A percentile compares a stretch with the other conserved stretches of the same genome.
phyloP scores from a whole-genome alignment of 495 filamentous ascomycete species.

The Sordaria brevicollis region DNA sequence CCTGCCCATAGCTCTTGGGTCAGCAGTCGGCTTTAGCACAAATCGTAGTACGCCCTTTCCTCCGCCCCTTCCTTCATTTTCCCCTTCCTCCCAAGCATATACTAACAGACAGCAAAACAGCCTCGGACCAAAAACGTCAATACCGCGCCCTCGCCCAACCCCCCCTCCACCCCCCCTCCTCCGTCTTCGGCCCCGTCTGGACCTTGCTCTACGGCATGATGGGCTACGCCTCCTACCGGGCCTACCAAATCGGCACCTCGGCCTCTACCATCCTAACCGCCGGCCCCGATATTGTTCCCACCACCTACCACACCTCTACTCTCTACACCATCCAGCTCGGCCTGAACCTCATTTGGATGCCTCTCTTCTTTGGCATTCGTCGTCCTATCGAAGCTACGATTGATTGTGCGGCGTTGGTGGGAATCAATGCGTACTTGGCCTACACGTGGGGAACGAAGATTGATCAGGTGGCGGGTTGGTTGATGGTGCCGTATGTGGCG shows the following conservation, averaged over 20 bases:
- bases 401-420: slow-evolving; percentile 64
- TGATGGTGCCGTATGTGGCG: slow-evolving; percentile 64
- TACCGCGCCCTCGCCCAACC: slow-evolving; percentile 69
- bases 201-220: slow-evolving; percentile 77
- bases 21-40: slow-evolving; percentile 50
- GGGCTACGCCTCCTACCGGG: slow-evolving; percentile 78
- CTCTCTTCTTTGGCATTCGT: slow-evolving; percentile 71
- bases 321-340: slow-evolving; percentile 78
- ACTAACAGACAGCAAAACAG: slow-evolving; percentile 20
- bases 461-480: slow-evolving; percentile 60
- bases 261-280: not conserved
- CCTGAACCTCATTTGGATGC: slow-evolving; percentile 86
- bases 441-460: slow-evolving; percentile 59
- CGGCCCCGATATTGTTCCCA: not conserved
- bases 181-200: slow-evolving; percentile 79
- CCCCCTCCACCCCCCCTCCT: slow-evolving; percentile 65
- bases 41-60: slow-evolving; percentile 35
- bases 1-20: slow-evolving; percentile 55
- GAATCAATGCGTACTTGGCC: slow-evolving; percentile 56
- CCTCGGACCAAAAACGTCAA: slow-evolving; percentile 40
- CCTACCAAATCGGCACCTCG: slow-evolving; percentile 43
- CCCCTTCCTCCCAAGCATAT: too few relatives aligned
- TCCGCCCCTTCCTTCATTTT: not conserved
- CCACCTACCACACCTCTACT: slow-evolving; percentile 50
- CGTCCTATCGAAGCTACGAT: slow-evolving; percentile 62